A percentile compares a stretch with the other conserved stretches of the same genome.
These are phyloP conservation scores for Pleurotus citrinopileatus DNA, from an alignment of 768 basidiomycete species.

Conservation along the genomic window DNA sequence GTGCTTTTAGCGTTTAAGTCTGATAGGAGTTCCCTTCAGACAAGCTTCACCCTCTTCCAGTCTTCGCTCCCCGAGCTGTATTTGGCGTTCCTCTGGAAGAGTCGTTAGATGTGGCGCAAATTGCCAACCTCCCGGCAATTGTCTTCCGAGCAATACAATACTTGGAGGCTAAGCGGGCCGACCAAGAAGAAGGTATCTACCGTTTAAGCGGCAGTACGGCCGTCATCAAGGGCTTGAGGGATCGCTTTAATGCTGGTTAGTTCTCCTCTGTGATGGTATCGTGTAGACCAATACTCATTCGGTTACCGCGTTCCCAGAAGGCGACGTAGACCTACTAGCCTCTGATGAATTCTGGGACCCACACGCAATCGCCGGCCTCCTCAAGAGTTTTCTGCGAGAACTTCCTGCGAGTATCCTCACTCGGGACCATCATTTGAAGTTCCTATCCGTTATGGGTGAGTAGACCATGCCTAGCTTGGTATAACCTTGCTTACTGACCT, in stretches of 20 bases:
- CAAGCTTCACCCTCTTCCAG: slow-evolving; percentile 27
- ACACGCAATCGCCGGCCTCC: slow-evolving; percentile 92
- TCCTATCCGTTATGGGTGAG: slow-evolving; percentile 91
- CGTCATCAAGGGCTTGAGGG: slow-evolving; percentile 90
- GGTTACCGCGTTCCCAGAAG: slow-evolving; percentile 53
- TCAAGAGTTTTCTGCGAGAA: slow-evolving; percentile 93
- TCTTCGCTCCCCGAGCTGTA: slow-evolving; percentile 63
- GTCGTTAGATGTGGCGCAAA: slow-evolving; percentile 83
- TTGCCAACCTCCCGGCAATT: slow-evolving; percentile 89
- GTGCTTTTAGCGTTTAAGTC: slow-evolving; percentile 9
- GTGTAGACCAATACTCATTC: slow-evolving; percentile 10
- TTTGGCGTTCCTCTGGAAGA: slow-evolving; percentile 89
- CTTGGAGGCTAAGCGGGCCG: slow-evolving; percentile 89
- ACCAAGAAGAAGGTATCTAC: slow-evolving; percentile 97
- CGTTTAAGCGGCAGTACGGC: slow-evolving; percentile 92
- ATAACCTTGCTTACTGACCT: slow-evolving; percentile 13
- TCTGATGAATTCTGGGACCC: slow-evolving; percentile 96
- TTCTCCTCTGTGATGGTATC: no score
- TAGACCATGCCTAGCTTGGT: slow-evolving; percentile 15
- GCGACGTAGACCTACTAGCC: slow-evolving; percentile 88
- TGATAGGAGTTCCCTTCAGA: slow-evolving; percentile 16
- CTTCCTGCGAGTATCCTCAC: slow-evolving; percentile 91
- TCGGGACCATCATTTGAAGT: slow-evolving; percentile 84
- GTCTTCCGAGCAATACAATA: slow-evolving; percentile 96
- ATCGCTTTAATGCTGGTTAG: slow-evolving; percentile 88